phyloP scores from a whole-genome alignment of 2,329 filamentous ascomycete genomes.

The Microdochium bolleyi region DNA sequence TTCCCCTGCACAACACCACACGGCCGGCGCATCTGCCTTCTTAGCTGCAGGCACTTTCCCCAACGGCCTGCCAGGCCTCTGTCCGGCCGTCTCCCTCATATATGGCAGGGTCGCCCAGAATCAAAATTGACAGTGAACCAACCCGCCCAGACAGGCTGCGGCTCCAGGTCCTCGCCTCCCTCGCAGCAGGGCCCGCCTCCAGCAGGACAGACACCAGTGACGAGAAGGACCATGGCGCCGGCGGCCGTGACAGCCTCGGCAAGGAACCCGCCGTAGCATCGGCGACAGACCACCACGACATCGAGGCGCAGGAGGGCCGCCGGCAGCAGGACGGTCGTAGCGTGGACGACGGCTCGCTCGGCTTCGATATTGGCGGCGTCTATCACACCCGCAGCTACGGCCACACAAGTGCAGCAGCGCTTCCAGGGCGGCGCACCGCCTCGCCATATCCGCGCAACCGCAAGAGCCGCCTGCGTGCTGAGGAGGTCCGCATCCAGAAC shows the following conservation, averaged over 20 bases:
- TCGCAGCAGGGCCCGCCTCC: not conserved
- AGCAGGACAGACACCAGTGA: not conserved
- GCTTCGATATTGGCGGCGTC: constrained; percentile 17
- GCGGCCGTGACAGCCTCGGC: not conserved
- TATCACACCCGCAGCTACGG: constrained; percentile 20
- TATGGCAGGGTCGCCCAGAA: not conserved
- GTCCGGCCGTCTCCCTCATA: not conserved
- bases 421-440: not conserved
- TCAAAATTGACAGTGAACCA: not conserved
- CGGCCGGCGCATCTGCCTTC: not conserved
- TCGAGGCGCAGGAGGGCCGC: not conserved
- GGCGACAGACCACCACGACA: not conserved
- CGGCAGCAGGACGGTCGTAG: not conserved
- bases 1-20: not conserved
- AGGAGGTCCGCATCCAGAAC: constrained; percentile 6
- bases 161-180: not conserved
- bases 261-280: not conserved
- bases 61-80: not conserved
- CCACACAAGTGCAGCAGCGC: not conserved
- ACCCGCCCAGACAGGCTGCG: not conserved
- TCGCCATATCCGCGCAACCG: not conserved
- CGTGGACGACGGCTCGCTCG: constrained; percentile 2
- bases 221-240: not conserved
- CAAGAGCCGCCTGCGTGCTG: not conserved
- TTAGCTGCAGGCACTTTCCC: not conserved